Evolutionary conservation across 768 basidiomycete genomes (phyloP), one percentile per base, ranked within the genome.

Genomic region (Collybia sp.): DNA sequence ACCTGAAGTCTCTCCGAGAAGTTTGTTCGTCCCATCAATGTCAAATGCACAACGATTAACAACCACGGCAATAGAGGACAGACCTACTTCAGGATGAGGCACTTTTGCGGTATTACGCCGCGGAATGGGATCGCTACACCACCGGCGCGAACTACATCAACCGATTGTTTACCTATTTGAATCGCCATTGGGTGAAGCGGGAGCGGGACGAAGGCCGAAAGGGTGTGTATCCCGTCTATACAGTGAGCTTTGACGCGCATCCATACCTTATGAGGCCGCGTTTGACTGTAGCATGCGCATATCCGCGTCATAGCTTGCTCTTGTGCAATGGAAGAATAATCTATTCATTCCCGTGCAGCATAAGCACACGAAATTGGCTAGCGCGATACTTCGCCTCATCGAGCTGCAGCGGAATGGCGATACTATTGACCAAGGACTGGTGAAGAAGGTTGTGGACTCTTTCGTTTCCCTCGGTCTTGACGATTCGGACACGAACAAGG

Each of bases 121-220:
- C 67, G 48, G 93, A 97, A 65, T 98, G 96, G 96, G 87, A 90
- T 57, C 77, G 93, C 37, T 98, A 97, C 69, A 99, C 96, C 0
- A 95, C 85, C 2, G 95, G 95, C 40, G 94, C 95, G 1, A 93
- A 90, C 60, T 98, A 96, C 62, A 92, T 97, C 67, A 95, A 98
- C 63, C 87, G 95, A 46, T 70, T 99, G 31, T 98, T 98, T 72
- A 94, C 92, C 2, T 98, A 98, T 69, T 78, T 99, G 47, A 98
- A 99, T 67, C 90, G 95, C 16, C 93, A 98, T 67, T 99, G 96
- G 96, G 95, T 99, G 37, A 95, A 94, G 71, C 79, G 95, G 43
- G 96, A 99, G 63, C 82, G 94, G 59, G 95, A 98, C 57, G 95
- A 98, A 64, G 96, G 96, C 12, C 76, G 94, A 57, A 94, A 91